phyloP scores from a whole-genome alignment of 768 basidiomycete species.

The Suillus brevipes region DNA sequence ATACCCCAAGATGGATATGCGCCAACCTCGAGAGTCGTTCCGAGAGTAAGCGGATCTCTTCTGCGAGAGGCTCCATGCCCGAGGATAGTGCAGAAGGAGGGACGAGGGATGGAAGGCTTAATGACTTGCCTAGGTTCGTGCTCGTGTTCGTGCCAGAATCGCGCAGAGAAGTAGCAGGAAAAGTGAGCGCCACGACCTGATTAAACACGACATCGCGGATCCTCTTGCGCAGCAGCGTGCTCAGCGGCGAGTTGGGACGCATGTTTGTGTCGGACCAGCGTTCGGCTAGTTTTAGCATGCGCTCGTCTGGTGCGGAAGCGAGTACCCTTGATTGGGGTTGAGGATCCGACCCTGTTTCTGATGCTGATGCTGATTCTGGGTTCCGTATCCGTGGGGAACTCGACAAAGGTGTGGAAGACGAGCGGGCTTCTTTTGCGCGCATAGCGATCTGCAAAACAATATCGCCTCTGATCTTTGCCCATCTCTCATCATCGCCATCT shows the following conservation, averaged over 20 bases:
- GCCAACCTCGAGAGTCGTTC: constrained; percentile 74
- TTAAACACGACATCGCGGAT: constrained; percentile 65
- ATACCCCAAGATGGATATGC: constrained; percentile 73
- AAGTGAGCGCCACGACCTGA: constrained; percentile 54
- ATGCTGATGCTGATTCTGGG: neutral
- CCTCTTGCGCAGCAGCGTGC: constrained; percentile 59
- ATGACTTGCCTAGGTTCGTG: constrained; percentile 29
- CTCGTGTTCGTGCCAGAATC: constrained; percentile 33
- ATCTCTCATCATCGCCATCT: constrained; percentile 36
- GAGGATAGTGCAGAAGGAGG: constrained; percentile 34
- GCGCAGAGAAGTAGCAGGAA: constrained; percentile 38
- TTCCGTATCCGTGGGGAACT: neutral
- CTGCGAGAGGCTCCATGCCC: constrained; percentile 71
- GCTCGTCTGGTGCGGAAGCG: constrained; percentile 47
- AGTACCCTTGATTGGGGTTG: constrained; percentile 25
- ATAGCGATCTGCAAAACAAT: constrained; percentile 76
- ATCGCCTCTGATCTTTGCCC: constrained; percentile 58
- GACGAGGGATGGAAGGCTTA: constrained; percentile 19
- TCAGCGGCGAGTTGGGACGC: constrained; percentile 56
- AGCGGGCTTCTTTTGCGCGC: constrained; percentile 54
- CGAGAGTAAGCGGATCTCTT: constrained; percentile 64
- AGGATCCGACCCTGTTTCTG: constrained; percentile 15
- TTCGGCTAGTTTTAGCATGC: constrained; percentile 58
- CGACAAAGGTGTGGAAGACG: constrained; percentile 1
- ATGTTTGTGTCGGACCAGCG: constrained; percentile 75